Conservation (phyloP, 2,329 filamentous ascomycete species). For the Neonectria punicea region DNA sequence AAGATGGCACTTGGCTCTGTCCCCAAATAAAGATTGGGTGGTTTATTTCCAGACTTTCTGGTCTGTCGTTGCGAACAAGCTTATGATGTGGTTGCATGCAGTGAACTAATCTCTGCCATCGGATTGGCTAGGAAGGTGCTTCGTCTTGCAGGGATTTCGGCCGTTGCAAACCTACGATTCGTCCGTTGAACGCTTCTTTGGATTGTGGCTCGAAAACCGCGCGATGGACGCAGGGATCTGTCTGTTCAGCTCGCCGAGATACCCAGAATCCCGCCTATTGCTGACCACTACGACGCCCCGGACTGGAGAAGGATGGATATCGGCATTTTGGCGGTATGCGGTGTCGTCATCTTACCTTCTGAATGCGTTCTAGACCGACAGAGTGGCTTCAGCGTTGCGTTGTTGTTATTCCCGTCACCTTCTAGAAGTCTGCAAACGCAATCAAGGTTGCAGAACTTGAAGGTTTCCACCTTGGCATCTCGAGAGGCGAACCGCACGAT, state of each 20-base stretch:
- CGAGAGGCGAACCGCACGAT: slow-evolving; percentile 14
- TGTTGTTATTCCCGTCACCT: slow-evolving; percentile 18
- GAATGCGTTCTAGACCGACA: not conserved
- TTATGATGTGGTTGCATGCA: slow-evolving; percentile 9
- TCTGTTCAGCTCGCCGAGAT: slow-evolving; percentile 10
- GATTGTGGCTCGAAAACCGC: slow-evolving; percentile 11
- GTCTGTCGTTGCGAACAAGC: slow-evolving; percentile 4
- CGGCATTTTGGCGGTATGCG: slow-evolving; percentile 20
- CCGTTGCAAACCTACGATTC: slow-evolving; percentile 1
- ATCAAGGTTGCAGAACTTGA: slow-evolving; percentile 19
- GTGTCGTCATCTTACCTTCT: slow-evolving; percentile 22
- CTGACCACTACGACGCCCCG: not conserved
- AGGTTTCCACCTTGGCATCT: slow-evolving; percentile 17
- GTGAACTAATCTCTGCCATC: not conserved
- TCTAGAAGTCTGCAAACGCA: slow-evolving; percentile 25
- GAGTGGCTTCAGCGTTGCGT: slow-evolving; percentile 12
- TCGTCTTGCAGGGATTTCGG: not conserved
- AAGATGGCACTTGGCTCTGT: not conserved
- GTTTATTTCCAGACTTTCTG: not conserved
- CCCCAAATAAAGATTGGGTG: not conserved
- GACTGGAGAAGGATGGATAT: slow-evolving; percentile 11
- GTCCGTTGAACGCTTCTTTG: not conserved
- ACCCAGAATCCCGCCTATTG: slow-evolving; percentile 3
- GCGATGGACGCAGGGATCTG: slow-evolving; percentile 13
- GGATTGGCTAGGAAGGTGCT: slow-evolving; percentile 19